Conservation (phyloP, 257 asterid genomes). For the Rubia yunnanensis region DNA sequence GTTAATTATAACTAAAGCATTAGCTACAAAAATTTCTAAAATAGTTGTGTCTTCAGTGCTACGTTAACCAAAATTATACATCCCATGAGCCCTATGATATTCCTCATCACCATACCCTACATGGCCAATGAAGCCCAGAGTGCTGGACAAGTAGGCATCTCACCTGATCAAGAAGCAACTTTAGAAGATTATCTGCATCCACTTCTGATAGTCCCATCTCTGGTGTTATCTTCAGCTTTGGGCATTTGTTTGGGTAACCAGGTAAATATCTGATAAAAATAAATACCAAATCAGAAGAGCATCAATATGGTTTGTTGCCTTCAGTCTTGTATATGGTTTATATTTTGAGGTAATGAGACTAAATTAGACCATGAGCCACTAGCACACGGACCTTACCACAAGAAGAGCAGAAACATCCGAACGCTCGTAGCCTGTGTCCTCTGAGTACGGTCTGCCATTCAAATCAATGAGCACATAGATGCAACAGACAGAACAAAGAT, state of each 20-base stretch:
- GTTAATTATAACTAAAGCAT: neutral
- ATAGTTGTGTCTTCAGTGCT: too few relatives aligned
- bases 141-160: slow-evolving; percentile 14
- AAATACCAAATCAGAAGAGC: slow-evolving; percentile 2
- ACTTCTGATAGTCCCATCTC: slow-evolving; percentile 72
- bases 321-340: neutral
- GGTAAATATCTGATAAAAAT: slow-evolving; percentile 51
- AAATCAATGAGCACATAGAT: slow-evolving; percentile 21
- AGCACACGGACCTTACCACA: slow-evolving; percentile 61
- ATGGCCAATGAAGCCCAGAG: neutral
- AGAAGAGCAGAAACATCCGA: slow-evolving; percentile 76
- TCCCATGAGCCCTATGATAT: neutral
- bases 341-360: neutral
- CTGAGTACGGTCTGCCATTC: slow-evolving; percentile 77
- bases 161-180: slow-evolving; percentile 90
- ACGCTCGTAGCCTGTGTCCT: slow-evolving; percentile 84
- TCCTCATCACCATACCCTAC: too few relatives aligned
- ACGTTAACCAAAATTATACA: too few relatives aligned
- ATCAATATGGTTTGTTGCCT: neutral
- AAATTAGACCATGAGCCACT: slow-evolving; percentile 6
- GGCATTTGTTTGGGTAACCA: slow-evolving; percentile 91
- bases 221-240: slow-evolving; percentile 72
- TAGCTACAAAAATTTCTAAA: too few relatives aligned
- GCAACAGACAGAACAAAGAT: slow-evolving; percentile 9
- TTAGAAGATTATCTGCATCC: slow-evolving; percentile 64